A percentile compares a stretch with the other conserved stretches of the same genome.
Evolutionary conservation across 164 flowering plant genomes (phyloP).

Genomic region (Magnolia sinica): DNA sequence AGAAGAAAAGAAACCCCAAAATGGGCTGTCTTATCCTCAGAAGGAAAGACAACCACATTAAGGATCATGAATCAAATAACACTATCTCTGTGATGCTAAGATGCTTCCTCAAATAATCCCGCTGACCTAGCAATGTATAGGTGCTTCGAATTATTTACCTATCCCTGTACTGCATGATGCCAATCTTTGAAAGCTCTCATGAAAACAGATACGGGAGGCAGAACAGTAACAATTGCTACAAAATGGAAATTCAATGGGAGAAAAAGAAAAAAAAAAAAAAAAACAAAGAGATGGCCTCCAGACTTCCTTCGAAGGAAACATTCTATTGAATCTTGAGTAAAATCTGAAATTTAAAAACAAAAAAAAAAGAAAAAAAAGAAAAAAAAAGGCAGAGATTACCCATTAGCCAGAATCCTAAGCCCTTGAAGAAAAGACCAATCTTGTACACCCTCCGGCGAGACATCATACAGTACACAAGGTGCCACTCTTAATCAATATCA

Average conservation of each 20-base stretch:
- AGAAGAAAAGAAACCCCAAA: neutral
- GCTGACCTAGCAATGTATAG: slow-evolving; percentile 25
- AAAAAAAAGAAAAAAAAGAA: too few species aligned
- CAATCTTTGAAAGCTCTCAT: slow-evolving; percentile 25
- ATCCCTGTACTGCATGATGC: slow-evolving; percentile 26
- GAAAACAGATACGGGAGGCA: slow-evolving; percentile 15
- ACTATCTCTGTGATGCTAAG: slow-evolving; percentile 17
- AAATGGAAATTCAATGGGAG: slow-evolving; percentile 17
- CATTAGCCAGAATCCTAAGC: slow-evolving; percentile 27
- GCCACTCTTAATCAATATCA: slow-evolving; percentile 16
- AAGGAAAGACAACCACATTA: slow-evolving; percentile 9
- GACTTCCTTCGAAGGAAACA: slow-evolving; percentile 17
- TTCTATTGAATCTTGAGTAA: slow-evolving; percentile 21
- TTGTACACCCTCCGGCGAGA: slow-evolving; percentile 21
- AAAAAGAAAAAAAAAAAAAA: slow-evolving; percentile 16
- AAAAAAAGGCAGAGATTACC: slow-evolving; percentile 23
- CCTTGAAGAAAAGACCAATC: slow-evolving; percentile 24
- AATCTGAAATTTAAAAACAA: slow-evolving; percentile 16
- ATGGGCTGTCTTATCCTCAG: neutral
- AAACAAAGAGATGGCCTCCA: slow-evolving; percentile 4
- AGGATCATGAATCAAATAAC: slow-evolving; percentile 1
- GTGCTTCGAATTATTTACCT: slow-evolving; percentile 33
- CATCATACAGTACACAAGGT: slow-evolving; percentile 12
- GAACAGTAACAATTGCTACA: slow-evolving; percentile 16
- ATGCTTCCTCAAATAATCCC: slow-evolving; percentile 18